phyloP scores from a whole-genome alignment of 352 stramenopile species.

The Phytophthora syringae region DNA sequence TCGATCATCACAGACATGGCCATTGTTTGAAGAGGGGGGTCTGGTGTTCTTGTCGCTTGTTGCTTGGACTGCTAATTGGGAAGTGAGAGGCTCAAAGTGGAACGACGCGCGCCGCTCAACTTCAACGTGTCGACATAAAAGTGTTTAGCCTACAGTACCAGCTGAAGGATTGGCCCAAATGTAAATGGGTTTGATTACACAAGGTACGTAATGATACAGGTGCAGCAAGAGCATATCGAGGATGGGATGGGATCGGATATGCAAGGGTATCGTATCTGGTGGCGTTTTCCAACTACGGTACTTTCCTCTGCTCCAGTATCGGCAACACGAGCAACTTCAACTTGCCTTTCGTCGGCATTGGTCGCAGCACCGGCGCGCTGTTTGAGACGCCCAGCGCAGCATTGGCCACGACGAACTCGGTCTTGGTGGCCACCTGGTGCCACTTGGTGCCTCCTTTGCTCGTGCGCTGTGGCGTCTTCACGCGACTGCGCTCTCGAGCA shows the following conservation, averaged over 20 bases:
- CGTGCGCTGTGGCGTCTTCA: slow-evolving; percentile 4
- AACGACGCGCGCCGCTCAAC: neutral
- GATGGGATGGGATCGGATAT: too few species aligned
- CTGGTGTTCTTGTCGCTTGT: too few species aligned
- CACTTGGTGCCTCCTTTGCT: slow-evolving; percentile 19
- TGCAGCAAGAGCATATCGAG: too few species aligned
- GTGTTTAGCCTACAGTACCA: too few species aligned
- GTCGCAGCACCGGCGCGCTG: slow-evolving; percentile 5
- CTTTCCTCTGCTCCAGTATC: slow-evolving; percentile 13
- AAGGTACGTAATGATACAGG: too few species aligned
- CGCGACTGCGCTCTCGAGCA: neutral
- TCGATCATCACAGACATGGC: slow-evolving; percentile 56
- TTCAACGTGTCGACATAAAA: slow-evolving; percentile 16
- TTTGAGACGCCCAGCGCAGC: slow-evolving; percentile 1
- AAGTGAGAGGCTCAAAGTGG: neutral
- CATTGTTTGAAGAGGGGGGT: slow-evolving; percentile 23
- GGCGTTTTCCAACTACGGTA: neutral
- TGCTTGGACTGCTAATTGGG: slow-evolving; percentile 28
- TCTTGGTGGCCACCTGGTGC: slow-evolving; percentile 60
- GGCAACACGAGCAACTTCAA: slow-evolving; percentile 38
- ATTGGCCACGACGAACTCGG: slow-evolving; percentile 44
- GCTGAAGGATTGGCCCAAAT: too few species aligned
- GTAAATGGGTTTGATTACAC: too few species aligned
- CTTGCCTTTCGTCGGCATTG: neutral
- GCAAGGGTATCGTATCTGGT: neutral